These are phyloP conservation scores for Plicaturopsis crispa DNA, from an alignment of 768 basidiomycete species.

Conservation along the genomic window DNA sequence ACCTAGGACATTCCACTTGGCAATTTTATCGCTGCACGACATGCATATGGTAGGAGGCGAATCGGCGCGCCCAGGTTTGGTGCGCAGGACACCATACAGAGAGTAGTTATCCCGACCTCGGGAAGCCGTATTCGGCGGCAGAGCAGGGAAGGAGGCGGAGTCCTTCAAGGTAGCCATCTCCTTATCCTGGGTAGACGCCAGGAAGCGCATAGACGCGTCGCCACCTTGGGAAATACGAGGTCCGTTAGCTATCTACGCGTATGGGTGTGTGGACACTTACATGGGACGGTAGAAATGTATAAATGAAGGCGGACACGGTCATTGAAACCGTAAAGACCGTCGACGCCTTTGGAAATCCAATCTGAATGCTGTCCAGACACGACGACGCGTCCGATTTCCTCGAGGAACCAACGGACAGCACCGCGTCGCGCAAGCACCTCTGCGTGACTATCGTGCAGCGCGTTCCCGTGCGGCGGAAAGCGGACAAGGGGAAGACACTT, in stretches of 20 bases:
- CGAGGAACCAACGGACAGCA: slow-evolving; percentile 70
- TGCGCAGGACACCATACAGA: slow-evolving; percentile 71
- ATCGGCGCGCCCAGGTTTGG: slow-evolving; percentile 92
- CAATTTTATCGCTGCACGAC: slow-evolving; percentile 95
- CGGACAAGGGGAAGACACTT: slow-evolving; percentile 70
- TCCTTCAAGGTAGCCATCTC: slow-evolving; percentile 67
- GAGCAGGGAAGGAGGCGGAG: slow-evolving; percentile 22
- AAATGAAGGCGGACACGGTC: slow-evolving; percentile 46
- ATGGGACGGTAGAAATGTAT: slow-evolving; percentile 71
- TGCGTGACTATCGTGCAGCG: slow-evolving; percentile 85
- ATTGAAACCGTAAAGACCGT: slow-evolving; percentile 38
- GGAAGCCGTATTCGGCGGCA: slow-evolving; percentile 34
- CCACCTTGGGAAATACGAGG: slow-evolving; percentile 48
- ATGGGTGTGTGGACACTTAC: slow-evolving; percentile 22
- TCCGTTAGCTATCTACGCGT: neutral
- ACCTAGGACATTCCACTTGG: slow-evolving; percentile 77
- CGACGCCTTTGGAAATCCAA: slow-evolving; percentile 35
- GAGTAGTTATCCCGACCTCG: slow-evolving; percentile 80
- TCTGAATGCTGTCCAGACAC: slow-evolving; percentile 26
- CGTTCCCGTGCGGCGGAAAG: slow-evolving; percentile 65
- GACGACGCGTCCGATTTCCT: slow-evolving; percentile 40
- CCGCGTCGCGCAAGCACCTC: slow-evolving; percentile 86
- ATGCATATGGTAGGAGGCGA: slow-evolving; percentile 76
- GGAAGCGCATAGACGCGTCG: slow-evolving; percentile 77
- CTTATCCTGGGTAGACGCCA: slow-evolving; percentile 69